Evolutionary conservation across 2,329 filamentous ascomycete species (phyloP).

Genomic region (Pyricularia pennisetigena): DNA sequence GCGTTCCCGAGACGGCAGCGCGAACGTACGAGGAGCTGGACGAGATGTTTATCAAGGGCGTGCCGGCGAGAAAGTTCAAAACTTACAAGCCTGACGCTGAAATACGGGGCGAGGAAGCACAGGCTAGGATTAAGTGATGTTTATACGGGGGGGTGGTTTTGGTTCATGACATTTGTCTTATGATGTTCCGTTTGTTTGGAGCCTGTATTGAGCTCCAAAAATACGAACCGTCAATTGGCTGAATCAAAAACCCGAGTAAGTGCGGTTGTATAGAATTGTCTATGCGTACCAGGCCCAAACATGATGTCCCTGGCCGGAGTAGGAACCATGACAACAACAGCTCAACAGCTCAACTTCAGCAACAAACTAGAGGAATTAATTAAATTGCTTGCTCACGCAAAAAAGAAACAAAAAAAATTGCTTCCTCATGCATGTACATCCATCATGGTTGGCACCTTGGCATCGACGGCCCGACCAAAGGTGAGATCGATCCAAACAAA

Average conservation of each 20-base stretch:
- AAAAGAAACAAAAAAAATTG: neutral
- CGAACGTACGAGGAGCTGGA: constrained; percentile 38
- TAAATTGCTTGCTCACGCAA: too few species aligned
- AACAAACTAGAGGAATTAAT: too few species aligned
- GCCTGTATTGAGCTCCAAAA: too few species aligned
- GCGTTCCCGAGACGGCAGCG: constrained; percentile 32
- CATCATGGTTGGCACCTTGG: neutral
- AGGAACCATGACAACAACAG: too few species aligned
- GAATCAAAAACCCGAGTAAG: too few species aligned
- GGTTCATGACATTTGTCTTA: neutral
- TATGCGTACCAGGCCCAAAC: neutral
- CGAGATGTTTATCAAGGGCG: constrained; percentile 24
- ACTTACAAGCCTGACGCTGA: constrained; percentile 3
- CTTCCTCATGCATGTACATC: neutral
- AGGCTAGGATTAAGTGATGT: constrained; percentile 14
- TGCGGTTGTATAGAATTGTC: neutral
- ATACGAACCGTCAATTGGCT: too few species aligned
- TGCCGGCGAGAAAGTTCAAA: constrained; percentile 12
- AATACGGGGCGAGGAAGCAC: constrained; percentile 17
- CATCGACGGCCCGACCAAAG: neutral
- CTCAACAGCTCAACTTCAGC: too few species aligned
- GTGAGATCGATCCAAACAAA: neutral
- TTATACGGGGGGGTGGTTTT: too few species aligned
- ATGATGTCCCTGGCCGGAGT: too few species aligned
- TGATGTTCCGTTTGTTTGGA: neutral